Evolutionary conservation across 2,329 filamentous ascomycete genomes (phyloP), one percentile per base, ranked within the genome.

Genomic region (Amauroascus niger): DNA sequence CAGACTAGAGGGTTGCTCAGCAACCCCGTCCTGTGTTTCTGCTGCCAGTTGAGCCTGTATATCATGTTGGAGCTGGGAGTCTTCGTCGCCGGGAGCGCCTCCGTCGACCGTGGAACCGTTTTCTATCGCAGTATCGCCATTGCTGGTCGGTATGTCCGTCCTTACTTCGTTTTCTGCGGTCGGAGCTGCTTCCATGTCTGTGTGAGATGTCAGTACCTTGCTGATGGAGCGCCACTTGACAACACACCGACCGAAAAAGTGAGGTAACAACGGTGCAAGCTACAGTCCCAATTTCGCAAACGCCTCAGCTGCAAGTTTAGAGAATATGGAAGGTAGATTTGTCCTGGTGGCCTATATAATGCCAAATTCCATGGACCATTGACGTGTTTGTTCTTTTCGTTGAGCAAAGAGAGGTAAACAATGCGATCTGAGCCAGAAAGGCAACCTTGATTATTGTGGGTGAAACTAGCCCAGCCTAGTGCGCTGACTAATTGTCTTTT

Each of bases 41-140:
- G 52, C 58, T 4, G 58, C 55, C 6, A 59, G 26, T 43, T 60
- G 57, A 8, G 58, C 55, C 26, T 58, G 54, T 52, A 60, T 59
- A 46, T 57, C 58, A 33, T 49, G 49, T 26, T 60, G 58, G 13
- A 60, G 48, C 28, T 49, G 52, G 5, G 54, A 57, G 18, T 60
- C 58, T 14, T 59, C 58, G 24, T 58, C 56, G 2, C 51, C 57
- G 6, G 49, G 49, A 14, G 44, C 35, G 7, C 43, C 47, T 8
- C 24, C 56, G 9, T 40, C 53, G 13, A 44, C 32, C 13, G 33
- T 39, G n/a, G 48, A 33, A 13, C 37, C 46, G n/a, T 53, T 40
- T 24, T 51, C 46, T 50, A 57, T 57, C 32, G 51, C 53, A 13
- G 44, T 41, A 41, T 55, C 56, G 16, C 49, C 47, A 50, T 50